A percentile compares a stretch with the other conserved stretches of the same genome.
Conservation (phyloP, 2,329 filamentous ascomycete genomes). For the Neobulgaria alba region DNA sequence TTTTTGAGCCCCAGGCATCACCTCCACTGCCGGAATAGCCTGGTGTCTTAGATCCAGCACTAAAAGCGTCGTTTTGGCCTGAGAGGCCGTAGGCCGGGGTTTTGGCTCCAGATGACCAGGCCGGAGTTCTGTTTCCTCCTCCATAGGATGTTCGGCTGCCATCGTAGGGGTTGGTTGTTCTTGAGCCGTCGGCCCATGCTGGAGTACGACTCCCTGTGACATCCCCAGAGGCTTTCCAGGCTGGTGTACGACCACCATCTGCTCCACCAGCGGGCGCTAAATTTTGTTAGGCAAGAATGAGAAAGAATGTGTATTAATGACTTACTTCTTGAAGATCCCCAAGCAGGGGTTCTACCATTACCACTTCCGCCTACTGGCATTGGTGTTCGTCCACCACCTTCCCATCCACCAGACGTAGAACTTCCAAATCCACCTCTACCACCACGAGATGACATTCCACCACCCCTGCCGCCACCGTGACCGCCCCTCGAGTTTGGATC, state of each 20-base stretch:
- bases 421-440: slow-evolving; percentile 40
- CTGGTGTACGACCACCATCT: slow-evolving; percentile 52
- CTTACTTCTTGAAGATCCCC: slow-evolving; percentile 59
- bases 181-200: slow-evolving; percentile 60
- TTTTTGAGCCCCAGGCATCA: slow-evolving; percentile 53
- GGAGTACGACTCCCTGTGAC: slow-evolving; percentile 50
- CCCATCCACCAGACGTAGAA: slow-evolving; percentile 28
- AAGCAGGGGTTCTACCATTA: slow-evolving; percentile 66
- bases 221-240: slow-evolving; percentile 46
- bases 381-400: slow-evolving; percentile 59
- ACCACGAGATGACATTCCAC: slow-evolving; percentile 34
- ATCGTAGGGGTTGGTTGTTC: slow-evolving; percentile 56
- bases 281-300: slow-evolving; percentile 11
- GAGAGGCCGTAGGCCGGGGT: slow-evolving; percentile 50
- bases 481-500: slow-evolving; percentile 51
- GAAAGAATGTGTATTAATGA: slow-evolving; percentile 26
- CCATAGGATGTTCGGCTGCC: slow-evolving; percentile 67
- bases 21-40: slow-evolving; percentile 55
- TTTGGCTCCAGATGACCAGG: slow-evolving; percentile 70
- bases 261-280: slow-evolving; percentile 46
- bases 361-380: slow-evolving; percentile 51
- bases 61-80: slow-evolving; percentile 51
- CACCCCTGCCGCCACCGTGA: slow-evolving; percentile 34
- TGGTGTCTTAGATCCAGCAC: slow-evolving; percentile 68
- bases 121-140: slow-evolving; percentile 60